Percentiles rank a stretch among this genome's conserved stretches.
Conservation (phyloP, 352 stramenopile genomes). For the Pythium apleroticum region DNA sequence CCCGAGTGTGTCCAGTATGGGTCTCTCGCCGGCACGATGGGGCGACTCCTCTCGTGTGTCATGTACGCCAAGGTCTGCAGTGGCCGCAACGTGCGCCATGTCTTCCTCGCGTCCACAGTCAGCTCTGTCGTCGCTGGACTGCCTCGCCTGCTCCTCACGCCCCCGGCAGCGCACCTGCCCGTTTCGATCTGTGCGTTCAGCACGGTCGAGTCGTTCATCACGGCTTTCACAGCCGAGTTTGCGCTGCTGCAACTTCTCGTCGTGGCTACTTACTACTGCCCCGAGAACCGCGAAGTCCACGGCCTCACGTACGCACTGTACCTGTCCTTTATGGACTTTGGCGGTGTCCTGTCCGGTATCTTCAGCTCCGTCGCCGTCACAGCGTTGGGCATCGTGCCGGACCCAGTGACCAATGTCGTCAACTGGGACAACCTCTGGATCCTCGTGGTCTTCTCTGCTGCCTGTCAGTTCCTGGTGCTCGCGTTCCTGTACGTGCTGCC, state of each 20-base stretch:
- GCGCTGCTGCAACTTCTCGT: slow-evolving; percentile 80
- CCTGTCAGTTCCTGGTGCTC: slow-evolving; percentile 66
- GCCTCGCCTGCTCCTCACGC: slow-evolving; percentile 61
- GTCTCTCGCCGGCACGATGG: slow-evolving; percentile 63
- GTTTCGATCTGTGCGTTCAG: slow-evolving; percentile 71
- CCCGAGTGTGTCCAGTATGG: slow-evolving; percentile 77
- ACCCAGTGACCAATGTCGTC: slow-evolving; percentile 51
- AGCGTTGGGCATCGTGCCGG: slow-evolving; percentile 54
- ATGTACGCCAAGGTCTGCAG: slow-evolving; percentile 72
- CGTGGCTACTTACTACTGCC: slow-evolving; percentile 83
- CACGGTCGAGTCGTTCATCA: slow-evolving; percentile 72
- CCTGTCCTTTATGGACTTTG: slow-evolving; percentile 87
- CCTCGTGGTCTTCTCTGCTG: slow-evolving; percentile 55
- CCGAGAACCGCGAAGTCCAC: slow-evolving; percentile 47
- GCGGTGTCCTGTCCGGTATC: slow-evolving; percentile 67
- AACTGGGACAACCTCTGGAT: slow-evolving; percentile 65
- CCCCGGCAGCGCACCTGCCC: slow-evolving; percentile 46
- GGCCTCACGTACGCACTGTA: slow-evolving; percentile 81
- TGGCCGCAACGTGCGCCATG: slow-evolving; percentile 59
- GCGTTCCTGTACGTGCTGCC: slow-evolving; percentile 69
- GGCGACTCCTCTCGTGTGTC: slow-evolving; percentile 68
- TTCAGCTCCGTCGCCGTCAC: slow-evolving; percentile 56
- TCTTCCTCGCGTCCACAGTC: slow-evolving; percentile 79
- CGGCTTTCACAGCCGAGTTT: slow-evolving; percentile 76
- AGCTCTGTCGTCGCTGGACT: slow-evolving; percentile 60